phyloP scores from a whole-genome alignment of 2,329 filamentous ascomycete species.

The Aspergillus udagawae region DNA sequence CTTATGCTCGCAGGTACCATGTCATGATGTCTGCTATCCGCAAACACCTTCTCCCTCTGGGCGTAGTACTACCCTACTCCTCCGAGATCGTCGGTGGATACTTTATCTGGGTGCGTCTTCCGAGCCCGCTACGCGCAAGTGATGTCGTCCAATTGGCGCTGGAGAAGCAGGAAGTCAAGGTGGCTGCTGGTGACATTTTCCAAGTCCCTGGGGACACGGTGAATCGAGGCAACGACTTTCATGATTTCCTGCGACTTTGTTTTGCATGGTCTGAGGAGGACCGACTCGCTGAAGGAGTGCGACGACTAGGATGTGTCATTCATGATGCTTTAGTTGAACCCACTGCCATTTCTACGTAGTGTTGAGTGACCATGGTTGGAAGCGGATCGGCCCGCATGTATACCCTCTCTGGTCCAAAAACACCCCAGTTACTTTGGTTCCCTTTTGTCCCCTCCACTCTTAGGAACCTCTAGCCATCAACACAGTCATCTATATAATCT shows the following conservation, averaged over 20 bases:
- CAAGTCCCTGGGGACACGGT: constrained; percentile 57
- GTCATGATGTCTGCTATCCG: constrained; percentile 58
- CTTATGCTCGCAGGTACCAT: constrained; percentile 52
- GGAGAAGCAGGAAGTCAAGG: constrained; percentile 60
- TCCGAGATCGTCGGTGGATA: constrained; percentile 67
- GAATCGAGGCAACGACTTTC: constrained; percentile 52
- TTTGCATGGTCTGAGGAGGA: constrained; percentile 70
- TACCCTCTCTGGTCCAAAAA: no score
- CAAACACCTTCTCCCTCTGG: constrained; percentile 58
- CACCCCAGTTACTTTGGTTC: no score
- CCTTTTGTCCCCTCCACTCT: no score
- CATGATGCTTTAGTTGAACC: background rate
- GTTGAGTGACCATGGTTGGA: background rate
- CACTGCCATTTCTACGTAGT: background rate
- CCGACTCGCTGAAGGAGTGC: constrained; percentile 63
- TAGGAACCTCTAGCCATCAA: no score
- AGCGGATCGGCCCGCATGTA: no score
- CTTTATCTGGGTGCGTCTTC: constrained; percentile 75
- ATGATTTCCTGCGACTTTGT: constrained; percentile 60
- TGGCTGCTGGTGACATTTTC: constrained; percentile 68
- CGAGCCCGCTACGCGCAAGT: constrained; percentile 49
- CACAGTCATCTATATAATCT: no score
- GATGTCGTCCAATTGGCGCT: constrained; percentile 56
- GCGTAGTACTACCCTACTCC: constrained; percentile 42
- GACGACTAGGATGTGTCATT: constrained; percentile 51